A percentile compares a stretch with the other conserved stretches of the same genome.
These are phyloP conservation scores for Lenwebbia sp. DNA, from an alignment of 345 rosid genomes.

Conservation along the genomic window DNA sequence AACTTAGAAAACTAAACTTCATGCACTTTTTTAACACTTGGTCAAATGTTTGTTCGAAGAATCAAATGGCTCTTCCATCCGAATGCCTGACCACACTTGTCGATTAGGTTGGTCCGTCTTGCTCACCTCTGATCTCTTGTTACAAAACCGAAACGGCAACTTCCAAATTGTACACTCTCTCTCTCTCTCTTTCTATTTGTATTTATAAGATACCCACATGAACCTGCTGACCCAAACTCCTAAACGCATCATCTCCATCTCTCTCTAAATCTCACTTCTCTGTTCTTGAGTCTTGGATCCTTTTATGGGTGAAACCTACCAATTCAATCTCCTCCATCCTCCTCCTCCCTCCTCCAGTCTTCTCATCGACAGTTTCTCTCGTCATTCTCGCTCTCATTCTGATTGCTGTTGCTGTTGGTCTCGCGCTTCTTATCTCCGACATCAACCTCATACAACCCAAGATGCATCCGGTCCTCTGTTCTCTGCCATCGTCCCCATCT, in stretches of 20 bases:
- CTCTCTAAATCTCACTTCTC: neutral
- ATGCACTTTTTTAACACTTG: neutral
- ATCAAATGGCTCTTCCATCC: neutral
- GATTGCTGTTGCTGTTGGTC: neutral
- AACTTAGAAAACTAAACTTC: neutral
- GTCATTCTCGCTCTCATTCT: too few relatives aligned
- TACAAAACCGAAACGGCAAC: neutral
- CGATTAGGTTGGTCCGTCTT: too few relatives aligned
- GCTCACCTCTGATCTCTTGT: too few relatives aligned
- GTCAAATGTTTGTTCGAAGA: neutral
- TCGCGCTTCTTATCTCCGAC: neutral
- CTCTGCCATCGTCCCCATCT: neutral
- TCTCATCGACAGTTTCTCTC: neutral
- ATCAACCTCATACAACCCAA: neutral
- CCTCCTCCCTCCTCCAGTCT: neutral
- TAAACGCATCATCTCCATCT: neutral
- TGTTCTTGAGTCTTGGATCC: neutral
- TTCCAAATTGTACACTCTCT: neutral
- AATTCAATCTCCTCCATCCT: neutral
- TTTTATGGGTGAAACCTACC: neutral
- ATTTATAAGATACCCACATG: neutral
- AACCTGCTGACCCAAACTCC: neutral
- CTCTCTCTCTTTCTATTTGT: neutral
- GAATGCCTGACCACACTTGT: too few relatives aligned
- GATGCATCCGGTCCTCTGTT: conserved; percentile 13